Conservation (phyloP, 306 rosid species). For the Prunus campanulata region DNA sequence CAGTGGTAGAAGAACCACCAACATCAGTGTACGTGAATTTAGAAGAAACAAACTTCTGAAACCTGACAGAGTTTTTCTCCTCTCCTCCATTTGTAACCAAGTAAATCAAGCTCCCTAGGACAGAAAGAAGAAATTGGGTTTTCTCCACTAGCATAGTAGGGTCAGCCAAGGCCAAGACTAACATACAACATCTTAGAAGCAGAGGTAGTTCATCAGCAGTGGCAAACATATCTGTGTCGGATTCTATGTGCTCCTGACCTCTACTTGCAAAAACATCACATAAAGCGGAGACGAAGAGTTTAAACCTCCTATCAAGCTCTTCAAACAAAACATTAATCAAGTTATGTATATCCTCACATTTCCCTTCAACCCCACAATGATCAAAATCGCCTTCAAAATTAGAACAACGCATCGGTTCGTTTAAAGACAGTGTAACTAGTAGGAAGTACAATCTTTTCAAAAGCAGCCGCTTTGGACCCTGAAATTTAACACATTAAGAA, state of each 20-base stretch:
- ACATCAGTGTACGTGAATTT: constrained; percentile 16
- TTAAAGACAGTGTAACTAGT: constrained; percentile 25
- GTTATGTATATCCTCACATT: constrained; percentile 10
- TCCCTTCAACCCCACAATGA: constrained; percentile 18
- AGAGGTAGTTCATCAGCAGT: constrained; percentile 42
- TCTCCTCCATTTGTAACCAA: constrained; percentile 21
- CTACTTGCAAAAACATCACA: constrained; percentile 1
- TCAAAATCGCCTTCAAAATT: not conserved
- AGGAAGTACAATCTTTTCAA: constrained; percentile 32
- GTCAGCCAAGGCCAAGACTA: constrained; percentile 43
- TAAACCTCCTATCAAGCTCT: constrained; percentile 40
- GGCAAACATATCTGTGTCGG: constrained; percentile 29
- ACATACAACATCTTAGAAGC: constrained; percentile 59
- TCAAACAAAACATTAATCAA: constrained; percentile 48
- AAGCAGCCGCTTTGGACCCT: constrained; percentile 32
- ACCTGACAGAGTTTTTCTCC: constrained; percentile 21
- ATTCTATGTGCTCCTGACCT: constrained; percentile 11
- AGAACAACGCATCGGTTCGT: constrained; percentile 9
- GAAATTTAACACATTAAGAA: not conserved
- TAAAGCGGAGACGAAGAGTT: constrained; percentile 30
- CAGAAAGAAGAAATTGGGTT: constrained; percentile 27
- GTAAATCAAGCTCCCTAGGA: constrained; percentile 37
- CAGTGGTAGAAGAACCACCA: not conserved
- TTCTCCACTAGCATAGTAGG: constrained; percentile 36
- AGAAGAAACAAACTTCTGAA: constrained; percentile 39